phyloP scores from a whole-genome alignment of 2,329 filamentous ascomycete species.

The Penicillium sclerotiorum region DNA sequence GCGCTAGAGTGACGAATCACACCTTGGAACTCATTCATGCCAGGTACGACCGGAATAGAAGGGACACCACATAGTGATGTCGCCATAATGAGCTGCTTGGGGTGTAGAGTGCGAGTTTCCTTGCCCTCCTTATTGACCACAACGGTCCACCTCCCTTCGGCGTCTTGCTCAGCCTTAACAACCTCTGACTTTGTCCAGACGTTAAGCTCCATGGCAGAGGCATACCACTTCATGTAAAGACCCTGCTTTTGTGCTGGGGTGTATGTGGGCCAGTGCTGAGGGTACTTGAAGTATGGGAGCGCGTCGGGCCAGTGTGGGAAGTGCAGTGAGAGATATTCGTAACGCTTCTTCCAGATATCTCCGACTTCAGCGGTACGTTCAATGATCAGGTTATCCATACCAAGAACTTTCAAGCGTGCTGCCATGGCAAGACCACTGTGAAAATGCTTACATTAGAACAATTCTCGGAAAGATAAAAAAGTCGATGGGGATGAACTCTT shows the following conservation, averaged over 20 bases:
- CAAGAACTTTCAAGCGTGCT: constrained; percentile 28
- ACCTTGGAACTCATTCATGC: constrained; percentile 28
- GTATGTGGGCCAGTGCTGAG: constrained; percentile 35
- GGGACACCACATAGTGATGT: constrained; percentile 29
- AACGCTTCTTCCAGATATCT: constrained; percentile 36
- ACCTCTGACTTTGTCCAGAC: constrained; percentile 29
- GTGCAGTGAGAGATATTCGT: constrained; percentile 36
- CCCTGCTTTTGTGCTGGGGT: constrained; percentile 35
- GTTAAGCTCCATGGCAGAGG: constrained; percentile 28
- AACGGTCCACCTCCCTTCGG: constrained; percentile 24
- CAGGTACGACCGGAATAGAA: constrained; percentile 35
- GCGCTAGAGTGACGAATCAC: constrained; percentile 27
- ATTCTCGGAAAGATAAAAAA: no score
- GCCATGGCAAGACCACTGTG: constrained; percentile 27
- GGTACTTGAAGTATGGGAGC: constrained; percentile 35
- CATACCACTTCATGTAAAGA: constrained; percentile 34
- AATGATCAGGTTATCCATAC: constrained; percentile 33
- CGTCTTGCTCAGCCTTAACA: constrained; percentile 24
- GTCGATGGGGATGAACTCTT: constrained; percentile 3
- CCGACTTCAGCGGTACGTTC: constrained; percentile 31
- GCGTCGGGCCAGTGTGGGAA: constrained; percentile 34
- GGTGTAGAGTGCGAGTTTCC: constrained; percentile 26
- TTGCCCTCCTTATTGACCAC: constrained; percentile 23
- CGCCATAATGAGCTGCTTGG: constrained; percentile 29
- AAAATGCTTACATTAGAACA: constrained; percentile 5